These are phyloP conservation scores for Leccinum broughii DNA, from an alignment of 768 basidiomycete genomes.

Conservation along the genomic window DNA sequence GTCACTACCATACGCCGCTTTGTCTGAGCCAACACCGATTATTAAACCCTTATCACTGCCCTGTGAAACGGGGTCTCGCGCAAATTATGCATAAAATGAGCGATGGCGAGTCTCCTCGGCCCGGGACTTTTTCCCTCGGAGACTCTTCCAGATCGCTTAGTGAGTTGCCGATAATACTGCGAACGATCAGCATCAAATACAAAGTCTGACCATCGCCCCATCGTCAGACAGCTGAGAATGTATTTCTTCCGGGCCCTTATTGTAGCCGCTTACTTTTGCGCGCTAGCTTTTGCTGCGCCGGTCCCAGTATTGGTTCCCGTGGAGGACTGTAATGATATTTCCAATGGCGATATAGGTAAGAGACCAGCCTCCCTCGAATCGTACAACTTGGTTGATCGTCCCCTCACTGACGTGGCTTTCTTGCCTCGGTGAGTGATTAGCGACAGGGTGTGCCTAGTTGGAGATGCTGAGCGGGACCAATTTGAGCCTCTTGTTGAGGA, in stretches of 20 bases:
- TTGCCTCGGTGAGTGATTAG: neutral
- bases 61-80: neutral
- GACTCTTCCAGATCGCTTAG: neutral
- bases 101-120: neutral
- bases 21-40: neutral
- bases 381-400: neutral
- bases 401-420: neutral
- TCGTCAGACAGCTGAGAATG: slow-evolving; percentile 1
- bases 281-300: neutral
- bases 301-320: neutral
- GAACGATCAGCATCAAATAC: neutral
- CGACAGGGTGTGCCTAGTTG: neutral
- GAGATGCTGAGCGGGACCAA: neutral
- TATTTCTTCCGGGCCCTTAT: neutral
- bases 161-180: neutral
- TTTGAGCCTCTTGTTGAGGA: neutral
- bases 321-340: neutral
- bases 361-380: neutral
- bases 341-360: neutral
- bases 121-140: neutral
- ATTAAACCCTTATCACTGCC: neutral
- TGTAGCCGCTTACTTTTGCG: neutral
- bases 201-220: neutral
- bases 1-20: neutral
- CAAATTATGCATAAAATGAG: neutral